A percentile compares a stretch with the other conserved stretches of the same genome.
Conservation (phyloP, 139 green algal genomes). For the Spirogloea muscicola region DNA sequence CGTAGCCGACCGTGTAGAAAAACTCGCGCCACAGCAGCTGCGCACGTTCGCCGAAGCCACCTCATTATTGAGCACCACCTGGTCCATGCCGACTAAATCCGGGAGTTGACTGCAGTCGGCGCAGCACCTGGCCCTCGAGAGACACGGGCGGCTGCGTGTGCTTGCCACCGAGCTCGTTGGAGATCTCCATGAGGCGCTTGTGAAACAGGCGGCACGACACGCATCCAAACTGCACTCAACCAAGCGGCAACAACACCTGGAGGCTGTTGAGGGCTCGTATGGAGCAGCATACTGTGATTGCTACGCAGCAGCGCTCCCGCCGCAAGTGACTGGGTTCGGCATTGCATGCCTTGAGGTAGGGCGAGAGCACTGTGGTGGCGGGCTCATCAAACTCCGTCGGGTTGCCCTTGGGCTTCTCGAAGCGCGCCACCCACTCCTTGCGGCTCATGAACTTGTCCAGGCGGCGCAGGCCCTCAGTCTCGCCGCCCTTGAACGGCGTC, state of each 20-base stretch:
- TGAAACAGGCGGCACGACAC: conserved; percentile 40
- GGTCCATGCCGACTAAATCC: too few species aligned
- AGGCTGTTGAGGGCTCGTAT: too few species aligned
- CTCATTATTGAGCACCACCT: too few species aligned
- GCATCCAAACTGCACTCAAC: conserved; percentile 45
- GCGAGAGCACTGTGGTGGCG: conserved; percentile 83
- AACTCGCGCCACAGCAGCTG: conserved; percentile 62
- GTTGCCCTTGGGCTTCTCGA: conserved; percentile 86
- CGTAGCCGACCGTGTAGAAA: conserved; percentile 68
- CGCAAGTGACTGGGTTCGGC: too few species aligned
- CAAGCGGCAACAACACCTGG: too few species aligned
- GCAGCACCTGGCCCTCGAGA: conserved; percentile 46
- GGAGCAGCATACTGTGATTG: too few species aligned
- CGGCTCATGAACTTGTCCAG: neutral
- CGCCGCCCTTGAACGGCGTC: neutral
- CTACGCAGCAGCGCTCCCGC: too few species aligned
- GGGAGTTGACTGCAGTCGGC: too few species aligned
- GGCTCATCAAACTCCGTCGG: conserved; percentile 66
- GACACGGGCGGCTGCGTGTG: conserved; percentile 47
- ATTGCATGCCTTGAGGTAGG: conserved; percentile 82
- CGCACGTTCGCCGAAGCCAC: too few species aligned
- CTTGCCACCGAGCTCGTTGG: neutral
- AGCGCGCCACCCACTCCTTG: conserved; percentile 65
- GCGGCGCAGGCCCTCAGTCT: neutral
- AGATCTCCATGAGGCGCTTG: conserved; percentile 15